Evolutionary conservation across 2,329 filamentous ascomycete genomes (phyloP).

Genomic region (Trichoderma gracile): DNA sequence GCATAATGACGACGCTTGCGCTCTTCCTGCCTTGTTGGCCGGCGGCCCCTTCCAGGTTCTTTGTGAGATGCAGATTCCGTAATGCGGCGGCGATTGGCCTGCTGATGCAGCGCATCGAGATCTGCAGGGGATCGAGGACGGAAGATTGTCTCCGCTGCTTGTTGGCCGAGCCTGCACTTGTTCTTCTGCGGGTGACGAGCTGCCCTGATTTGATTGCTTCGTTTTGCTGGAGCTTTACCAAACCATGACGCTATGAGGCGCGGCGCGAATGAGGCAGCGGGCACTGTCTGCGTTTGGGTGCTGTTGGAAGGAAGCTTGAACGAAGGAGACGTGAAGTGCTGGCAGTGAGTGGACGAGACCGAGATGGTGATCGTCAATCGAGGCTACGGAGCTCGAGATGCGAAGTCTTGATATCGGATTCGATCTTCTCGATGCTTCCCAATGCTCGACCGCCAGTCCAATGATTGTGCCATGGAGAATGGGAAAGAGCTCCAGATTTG

Average conservation of each 20-base stretch:
- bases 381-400: too few relatives aligned
- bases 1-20: slow-evolving; percentile 11
- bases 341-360: too few relatives aligned
- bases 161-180: not conserved
- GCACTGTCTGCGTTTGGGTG: not conserved
- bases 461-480: too few relatives aligned
- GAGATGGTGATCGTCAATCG: too few relatives aligned
- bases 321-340: too few relatives aligned
- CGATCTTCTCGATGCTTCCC: too few relatives aligned
- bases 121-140: not conserved
- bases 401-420: too few relatives aligned
- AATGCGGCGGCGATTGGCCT: not conserved
- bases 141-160: slow-evolving; percentile 11
- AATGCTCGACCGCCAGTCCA: too few relatives aligned
- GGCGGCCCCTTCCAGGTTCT: not conserved
- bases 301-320: not conserved
- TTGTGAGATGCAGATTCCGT: not conserved
- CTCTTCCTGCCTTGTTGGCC: not conserved
- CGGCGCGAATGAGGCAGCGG: not conserved
- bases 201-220: not conserved
- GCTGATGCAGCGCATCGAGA: slow-evolving; percentile 20
- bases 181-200: not conserved
- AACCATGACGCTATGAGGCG: slow-evolving; percentile 2
- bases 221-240: not conserved
- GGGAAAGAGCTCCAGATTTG: too few relatives aligned